Percentiles rank a stretch among this genome's conserved stretches.
phyloP scores from a whole-genome alignment of 495 filamentous ascomycete genomes.

The Aspergillus cavernicola region DNA sequence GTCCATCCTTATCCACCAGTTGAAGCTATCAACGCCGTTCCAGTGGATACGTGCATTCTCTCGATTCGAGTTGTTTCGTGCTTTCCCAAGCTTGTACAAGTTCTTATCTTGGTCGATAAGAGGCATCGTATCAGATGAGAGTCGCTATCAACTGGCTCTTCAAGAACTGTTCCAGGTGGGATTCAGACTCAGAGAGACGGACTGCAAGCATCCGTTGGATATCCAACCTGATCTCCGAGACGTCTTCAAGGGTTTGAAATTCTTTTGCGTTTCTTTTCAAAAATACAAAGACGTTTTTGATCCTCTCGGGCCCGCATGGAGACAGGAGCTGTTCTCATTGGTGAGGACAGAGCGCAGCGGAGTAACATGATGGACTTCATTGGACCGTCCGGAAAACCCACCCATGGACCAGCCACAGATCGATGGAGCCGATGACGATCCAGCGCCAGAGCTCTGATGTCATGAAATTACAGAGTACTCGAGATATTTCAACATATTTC shows the following conservation, averaged over 20 bases:
- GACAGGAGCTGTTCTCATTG: slow-evolving; percentile 23
- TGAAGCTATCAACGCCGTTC: background rate
- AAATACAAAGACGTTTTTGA: no score
- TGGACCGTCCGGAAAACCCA: slow-evolving; percentile 25
- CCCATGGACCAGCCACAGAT: slow-evolving; percentile 35
- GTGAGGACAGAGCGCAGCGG: slow-evolving; percentile 21
- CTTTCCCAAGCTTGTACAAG: background rate
- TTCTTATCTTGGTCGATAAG: background rate
- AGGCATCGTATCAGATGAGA: no score
- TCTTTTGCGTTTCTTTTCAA: no score
- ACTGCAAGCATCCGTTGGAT: no score
- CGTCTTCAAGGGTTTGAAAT: no score
- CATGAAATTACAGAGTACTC: background rate
- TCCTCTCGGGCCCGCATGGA: slow-evolving; percentile 23
- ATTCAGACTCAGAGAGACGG: no score
- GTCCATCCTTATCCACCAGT: slow-evolving; percentile 4
- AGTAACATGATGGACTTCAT: slow-evolving; percentile 11
- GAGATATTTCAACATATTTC: background rate
- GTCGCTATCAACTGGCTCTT: no score
- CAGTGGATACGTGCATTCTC: background rate
- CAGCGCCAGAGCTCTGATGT: slow-evolving; percentile 15
- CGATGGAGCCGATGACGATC: slow-evolving; percentile 43
- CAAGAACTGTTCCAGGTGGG: no score
- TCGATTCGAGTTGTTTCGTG: background rate
- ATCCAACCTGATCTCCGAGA: no score